Base-by-base conservation (phyloP, 2,329 filamentous ascomycete genomes). In the Lachnellula subtilissima region DNA sequence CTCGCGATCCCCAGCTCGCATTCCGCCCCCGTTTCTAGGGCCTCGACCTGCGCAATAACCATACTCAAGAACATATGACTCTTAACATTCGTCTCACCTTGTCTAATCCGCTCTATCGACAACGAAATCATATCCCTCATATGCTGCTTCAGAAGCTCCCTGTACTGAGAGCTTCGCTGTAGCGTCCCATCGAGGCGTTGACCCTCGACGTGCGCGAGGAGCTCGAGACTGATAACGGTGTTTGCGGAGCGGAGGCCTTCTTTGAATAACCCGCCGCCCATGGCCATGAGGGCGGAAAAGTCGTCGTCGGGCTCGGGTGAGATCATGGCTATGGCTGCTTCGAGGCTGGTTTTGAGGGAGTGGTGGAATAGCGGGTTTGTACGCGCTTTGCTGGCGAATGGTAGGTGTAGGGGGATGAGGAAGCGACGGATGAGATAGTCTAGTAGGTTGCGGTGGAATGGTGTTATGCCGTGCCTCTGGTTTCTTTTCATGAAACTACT, bases 391-490 rank as follows among this genome's bases (percentile, higher is more conserved):
- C 59, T 68, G 48, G 74, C 74, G 63, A 77, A 80, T 0, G 74
- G 70, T 17, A 72, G 74, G 60, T 85, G 80, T 0, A 85, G 69
- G 1, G 76, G 73, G 12, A 84, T 73, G 4, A 83, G 58, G 61
- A 82, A 83, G 15, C 81, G 77, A 9, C 78, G 76, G 9, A 80
- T 69, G 0, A 81, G 68, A 48, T 76, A 76, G 45, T 80, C 74
- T 35, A 80, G 67, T 8, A 83, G 65, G 56, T 79, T 79, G 2
- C 72, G 67, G 50, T 78, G 74, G 55, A 80, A 80, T 36, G 43
- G 15, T 15, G 67, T 70, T n/a, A 67, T 19, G 11, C 19, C 4
- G 22, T 5, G 11, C 2, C 11, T 14, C 11, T 12, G 3, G 19
- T 45, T 8, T 12, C 11, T 19, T 45, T 23, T 45, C 42, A 45